Percentiles rank a stretch among this genome's conserved stretches.
These are phyloP conservation scores for Agastache rugosa DNA, from an alignment of 257 asterid genomes.

Conservation along the genomic window DNA sequence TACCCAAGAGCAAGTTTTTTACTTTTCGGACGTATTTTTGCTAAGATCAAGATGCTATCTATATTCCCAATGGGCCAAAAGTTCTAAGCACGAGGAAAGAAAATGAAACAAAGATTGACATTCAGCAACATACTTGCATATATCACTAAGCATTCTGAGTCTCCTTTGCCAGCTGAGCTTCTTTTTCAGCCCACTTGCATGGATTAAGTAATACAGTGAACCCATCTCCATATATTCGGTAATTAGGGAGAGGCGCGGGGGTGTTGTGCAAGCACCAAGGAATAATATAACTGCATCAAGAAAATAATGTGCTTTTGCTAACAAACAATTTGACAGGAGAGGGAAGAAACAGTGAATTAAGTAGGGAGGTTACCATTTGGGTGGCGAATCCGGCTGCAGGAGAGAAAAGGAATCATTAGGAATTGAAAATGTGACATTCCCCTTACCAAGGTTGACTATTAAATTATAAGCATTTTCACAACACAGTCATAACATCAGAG, in stretches of 20 bases:
- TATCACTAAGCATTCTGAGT: constrained; percentile 82
- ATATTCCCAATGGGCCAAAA: constrained; percentile 18
- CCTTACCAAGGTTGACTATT: constrained; percentile 11
- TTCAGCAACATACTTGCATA: constrained; percentile 70
- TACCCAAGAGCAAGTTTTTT: neutral
- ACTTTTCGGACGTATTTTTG: neutral
- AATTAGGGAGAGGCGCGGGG: constrained; percentile 86
- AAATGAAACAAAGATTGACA: constrained; percentile 14
- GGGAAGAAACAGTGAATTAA: constrained; percentile 17
- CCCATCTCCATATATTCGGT: constrained; percentile 98
- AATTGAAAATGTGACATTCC: constrained; percentile 27
- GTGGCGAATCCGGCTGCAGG: constrained; percentile 91
- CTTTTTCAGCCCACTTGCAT: constrained; percentile 80
- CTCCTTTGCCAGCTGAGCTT: constrained; percentile 91
- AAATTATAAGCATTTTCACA: constrained; percentile 1
- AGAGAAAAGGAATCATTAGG: constrained; percentile 42
- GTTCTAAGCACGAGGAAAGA: constrained; percentile 8
- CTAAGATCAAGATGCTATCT: constrained; percentile 8
- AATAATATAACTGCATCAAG: constrained; percentile 77
- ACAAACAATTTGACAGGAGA: constrained; percentile 20
- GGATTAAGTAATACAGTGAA: constrained; percentile 83
- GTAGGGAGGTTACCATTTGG: constrained; percentile 79
- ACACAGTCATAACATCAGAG: constrained; percentile 19
- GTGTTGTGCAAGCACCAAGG: constrained; percentile 91
- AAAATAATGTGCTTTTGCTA: constrained; percentile 25